Base-by-base conservation (phyloP, 805 yeast genomes). In the Hanseniaspora clermontiae region DNA sequence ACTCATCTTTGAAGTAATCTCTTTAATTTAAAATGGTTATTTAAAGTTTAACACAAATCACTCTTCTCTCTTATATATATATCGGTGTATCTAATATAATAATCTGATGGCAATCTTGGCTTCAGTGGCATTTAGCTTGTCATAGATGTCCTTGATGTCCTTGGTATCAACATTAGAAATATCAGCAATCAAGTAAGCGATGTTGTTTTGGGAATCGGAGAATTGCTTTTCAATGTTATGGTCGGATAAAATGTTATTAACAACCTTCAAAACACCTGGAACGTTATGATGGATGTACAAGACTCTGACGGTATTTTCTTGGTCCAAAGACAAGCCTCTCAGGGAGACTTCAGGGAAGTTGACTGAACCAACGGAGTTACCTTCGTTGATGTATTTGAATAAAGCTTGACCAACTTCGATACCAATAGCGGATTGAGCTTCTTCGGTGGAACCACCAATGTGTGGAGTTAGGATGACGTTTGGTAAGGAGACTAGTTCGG, bases 381-480 rank as follows among this genome's bases (percentile, higher is more conserved):
- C 98, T 77, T 91, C 97, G 73, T 90, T 91, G 70, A 93, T 85
- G 76, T 89, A 93, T 69, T 87, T 87, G 61, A 90, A 77, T 66
- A 93, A 77, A 42, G 95, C 82, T 48, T 84, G 77, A 59, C 84
- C 87, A 60, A 93, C 98, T 75, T 93, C 98, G 59, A 91, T 76
- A 74, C 98, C 98, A 67, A 93, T 93, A 43, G 97, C 95, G 57
- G 87, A 79, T 78, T 93, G 98, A 40, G 98, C 98, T 77, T 93
- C 98, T 73, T 91, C 97, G 49, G 98, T 93, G 52, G 97, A 89
- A 63, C 98, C 98, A 74, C 98, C 98, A 64, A 93, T 93, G 69
- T 93, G 98, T 37, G 98, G 98, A 56, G 97, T 84, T 66, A 93
- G 78, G 62, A 93, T 89, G 60, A 91, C 81, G 73, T 93, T 93